Evolutionary conservation across 2,329 filamentous ascomycete species (phyloP), one percentile per base, ranked within the genome.

Genomic region (Colletotrichum salicis): DNA sequence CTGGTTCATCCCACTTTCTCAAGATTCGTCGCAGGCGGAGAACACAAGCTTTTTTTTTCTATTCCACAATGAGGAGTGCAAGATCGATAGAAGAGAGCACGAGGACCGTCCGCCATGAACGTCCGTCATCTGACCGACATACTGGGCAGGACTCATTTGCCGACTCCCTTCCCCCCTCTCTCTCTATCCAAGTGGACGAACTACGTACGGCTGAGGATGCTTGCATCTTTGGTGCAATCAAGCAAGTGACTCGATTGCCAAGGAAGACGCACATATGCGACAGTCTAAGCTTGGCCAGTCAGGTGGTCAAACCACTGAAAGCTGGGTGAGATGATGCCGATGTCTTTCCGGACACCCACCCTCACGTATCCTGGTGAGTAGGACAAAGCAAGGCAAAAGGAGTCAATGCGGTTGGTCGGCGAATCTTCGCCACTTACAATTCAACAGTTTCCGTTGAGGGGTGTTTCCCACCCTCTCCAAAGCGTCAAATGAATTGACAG

Each of bases 261-360:
- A 69, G 69, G 69, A 52, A n/a, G 5, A 61, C 29, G 48, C 45
- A 60, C 65, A 55, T 57, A 51, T 59, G 45, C 24, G 48, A 55
- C 33, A 54, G 33, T 33, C 13, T 31, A 48, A 27, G 37, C 41
- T 41, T 10, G 64, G 19, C 58, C 64, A 63, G 60, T 52, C 60
- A 35, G n/a, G n/a, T 22, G 19, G 41, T 11, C 41, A 48, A 19
- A 22, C n/a, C 19, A 22, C 19, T 48, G 41, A 22, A 54, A 54
- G 57, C n/a, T 31, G 13, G 24, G 15, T 13, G 57, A 64, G 60
- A 64, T 13, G 29, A 56, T 12, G 41, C 41, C 19, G 11, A 48
- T 48, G 41, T 48, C 41, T 10, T 48, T n/a, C 41, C 19, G 13
- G 5, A 41, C 55, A n/a, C 29, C 55, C 41, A 52, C 52, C 35